Conservation (phyloP, 1,284 basidiomycete genomes). For the Cutaneotrichosporon arboriforme region DNA sequence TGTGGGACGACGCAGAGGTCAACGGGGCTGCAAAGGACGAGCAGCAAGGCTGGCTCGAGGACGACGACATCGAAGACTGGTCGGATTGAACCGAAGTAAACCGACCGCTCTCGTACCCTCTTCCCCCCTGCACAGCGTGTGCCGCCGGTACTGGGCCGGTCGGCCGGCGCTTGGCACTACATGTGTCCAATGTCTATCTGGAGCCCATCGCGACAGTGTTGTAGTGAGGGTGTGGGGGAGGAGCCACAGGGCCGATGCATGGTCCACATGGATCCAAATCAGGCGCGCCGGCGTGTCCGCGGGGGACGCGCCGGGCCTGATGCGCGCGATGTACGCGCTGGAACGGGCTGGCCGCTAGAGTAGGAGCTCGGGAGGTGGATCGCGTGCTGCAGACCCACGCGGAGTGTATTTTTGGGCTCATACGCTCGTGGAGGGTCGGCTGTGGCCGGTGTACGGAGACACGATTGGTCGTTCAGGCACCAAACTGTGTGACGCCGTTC, state of each 20-base stretch:
- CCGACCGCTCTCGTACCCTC: too few relatives aligned
- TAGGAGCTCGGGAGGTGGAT: neutral
- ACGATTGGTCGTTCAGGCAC: neutral
- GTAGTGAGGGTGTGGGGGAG: too few relatives aligned
- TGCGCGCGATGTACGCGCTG: too few relatives aligned
- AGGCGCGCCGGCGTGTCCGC: neutral
- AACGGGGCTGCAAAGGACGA: neutral
- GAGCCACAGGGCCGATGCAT: too few relatives aligned
- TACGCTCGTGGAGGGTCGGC: neutral
- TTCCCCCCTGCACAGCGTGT: too few relatives aligned
- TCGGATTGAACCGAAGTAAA: too few relatives aligned
- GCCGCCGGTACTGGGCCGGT: too few relatives aligned
- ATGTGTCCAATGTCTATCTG: neutral
- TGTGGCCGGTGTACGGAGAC: neutral
- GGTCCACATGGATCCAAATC: neutral
- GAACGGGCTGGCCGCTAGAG: too few relatives aligned
- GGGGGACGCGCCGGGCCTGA: too few relatives aligned
- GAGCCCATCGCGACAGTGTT: too few relatives aligned
- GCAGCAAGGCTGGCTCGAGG: constrained; percentile 12
- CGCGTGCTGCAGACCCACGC: too few relatives aligned
- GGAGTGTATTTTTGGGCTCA: neutral
- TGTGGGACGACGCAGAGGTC: constrained; percentile 2
- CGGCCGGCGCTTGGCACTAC: neutral
- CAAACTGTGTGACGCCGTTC: neutral
- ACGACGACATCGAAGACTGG: constrained; percentile 20